These are phyloP conservation scores for Candida sanyaensis DNA, from an alignment of 1,139 yeast species.

Conservation along the genomic window DNA sequence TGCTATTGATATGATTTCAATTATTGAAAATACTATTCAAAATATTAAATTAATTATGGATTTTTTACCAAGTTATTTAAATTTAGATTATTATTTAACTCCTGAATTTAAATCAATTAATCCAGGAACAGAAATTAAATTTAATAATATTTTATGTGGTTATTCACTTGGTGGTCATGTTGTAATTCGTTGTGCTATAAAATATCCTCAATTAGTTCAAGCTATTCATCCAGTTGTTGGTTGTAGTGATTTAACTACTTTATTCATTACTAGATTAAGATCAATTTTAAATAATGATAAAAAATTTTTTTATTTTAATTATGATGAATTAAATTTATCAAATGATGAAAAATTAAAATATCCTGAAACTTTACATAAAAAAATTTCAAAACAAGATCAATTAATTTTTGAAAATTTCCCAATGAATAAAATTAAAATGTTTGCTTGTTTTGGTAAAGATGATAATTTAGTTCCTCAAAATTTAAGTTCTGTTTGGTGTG, in stretches of 20 bases:
- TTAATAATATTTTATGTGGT: slow-evolving; percentile 48
- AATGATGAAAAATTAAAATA: slow-evolving; percentile 29
- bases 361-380: slow-evolving; percentile 41
- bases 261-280: slow-evolving; percentile 40
- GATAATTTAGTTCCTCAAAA: slow-evolving; percentile 41
- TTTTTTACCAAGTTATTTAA: slow-evolving; percentile 47
- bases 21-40: slow-evolving; percentile 50
- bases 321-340: slow-evolving; percentile 36
- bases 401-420: slow-evolving; percentile 40
- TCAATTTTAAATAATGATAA: slow-evolving; percentile 23
- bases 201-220: slow-evolving; percentile 39
- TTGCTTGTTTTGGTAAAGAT: slow-evolving; percentile 38
- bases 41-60: slow-evolving; percentile 52
- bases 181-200: slow-evolving; percentile 47
- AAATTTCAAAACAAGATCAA: slow-evolving; percentile 29
- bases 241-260: slow-evolving; percentile 42
- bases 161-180: slow-evolving; percentile 65
- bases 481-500: slow-evolving; percentile 37
- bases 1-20: slow-evolving; percentile 54
- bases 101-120: slow-evolving; percentile 22
- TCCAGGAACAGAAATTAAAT: slow-evolving; percentile 19
- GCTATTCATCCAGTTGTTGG: slow-evolving; percentile 52
- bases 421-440: slow-evolving; percentile 31
- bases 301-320: slow-evolving; percentile 34
- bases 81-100: slow-evolving; percentile 31